Evolutionary conservation across 192 early-diverging fungal species (phyloP).

Genomic region (Coemansia sp.): DNA sequence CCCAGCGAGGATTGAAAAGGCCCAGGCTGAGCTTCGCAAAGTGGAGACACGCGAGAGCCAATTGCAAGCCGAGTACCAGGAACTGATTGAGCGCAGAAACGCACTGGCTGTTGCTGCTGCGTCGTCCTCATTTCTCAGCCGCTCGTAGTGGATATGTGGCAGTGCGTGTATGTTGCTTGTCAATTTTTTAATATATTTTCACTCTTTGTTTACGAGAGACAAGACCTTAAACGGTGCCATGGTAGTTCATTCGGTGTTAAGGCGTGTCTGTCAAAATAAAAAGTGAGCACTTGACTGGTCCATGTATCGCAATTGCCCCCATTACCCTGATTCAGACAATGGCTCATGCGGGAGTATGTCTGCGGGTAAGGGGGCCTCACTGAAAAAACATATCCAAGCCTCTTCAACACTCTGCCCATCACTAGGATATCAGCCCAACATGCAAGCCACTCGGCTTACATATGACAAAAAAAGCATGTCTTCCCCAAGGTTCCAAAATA

Average conservation of each 20-base stretch:
- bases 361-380: background rate
- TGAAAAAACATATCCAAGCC: background rate
- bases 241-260: no score
- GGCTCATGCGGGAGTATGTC: background rate
- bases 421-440: background rate
- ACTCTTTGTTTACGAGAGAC: no score
- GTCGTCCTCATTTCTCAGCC: background rate
- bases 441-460: background rate
- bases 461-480: background rate
- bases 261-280: no score
- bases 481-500: background rate
- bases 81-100: slow-evolving; percentile 54
- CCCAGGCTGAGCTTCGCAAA: slow-evolving; percentile 49
- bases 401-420: background rate
- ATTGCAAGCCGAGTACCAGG: slow-evolving; percentile 71
- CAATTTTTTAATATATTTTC: no score
- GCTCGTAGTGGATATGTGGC: background rate
- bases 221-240: no score
- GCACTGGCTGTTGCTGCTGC: slow-evolving; percentile 13
- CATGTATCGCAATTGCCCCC: no score
- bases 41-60: slow-evolving; percentile 58
- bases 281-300: no score
- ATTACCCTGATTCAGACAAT: background rate
- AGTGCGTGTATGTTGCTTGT: no score
- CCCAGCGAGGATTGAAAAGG: slow-evolving; percentile 58